Evolutionary conservation across 1,284 basidiomycete genomes (phyloP), one percentile per base, ranked within the genome.

Genomic region (Malassezia cuniculi): DNA sequence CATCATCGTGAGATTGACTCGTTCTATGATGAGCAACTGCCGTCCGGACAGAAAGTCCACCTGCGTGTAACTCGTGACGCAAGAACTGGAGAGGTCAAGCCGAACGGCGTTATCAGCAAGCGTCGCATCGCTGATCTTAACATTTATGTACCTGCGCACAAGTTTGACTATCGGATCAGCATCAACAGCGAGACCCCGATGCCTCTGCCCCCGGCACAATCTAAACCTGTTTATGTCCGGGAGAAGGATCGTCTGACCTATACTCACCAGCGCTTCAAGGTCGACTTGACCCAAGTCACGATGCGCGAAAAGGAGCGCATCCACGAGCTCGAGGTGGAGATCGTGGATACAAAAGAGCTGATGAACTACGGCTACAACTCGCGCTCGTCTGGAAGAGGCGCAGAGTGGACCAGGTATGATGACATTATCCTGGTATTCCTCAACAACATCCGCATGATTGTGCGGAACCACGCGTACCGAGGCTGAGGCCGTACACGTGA

Each of bases 171-270:
- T 80, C 73, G 93, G 36, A 75, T 97, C 15, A 87, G 82, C 57
- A 82, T 94, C 17, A 94, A 78, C 64, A 67, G 82, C 16, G 90
- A 97, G 75, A 73, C 61, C 33, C 68, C 69, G 6, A 34, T 49
- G 70, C 22, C 30, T 6, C 31, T 26, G 27, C 42, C 42, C 10
- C 36, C 25, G 10, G 36, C 34, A 12, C 21, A 9, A 10, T 31
- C 34, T 48, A 27, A 52, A 20, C 48, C 64, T 34, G 45, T 47
- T 25, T 69, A 64, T 17, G 41, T 40, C 78, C 20, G 76, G 84
- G 47, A 75, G 75, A 70, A 97, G 93, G 86, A 97, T 68, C 75
- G 93, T 25, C 74, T 94, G 59, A 84, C 82, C 53, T 97, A 97
- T 66, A 72, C 78, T 2, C 89, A 95, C 69, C 85, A 94, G 69